Conservation (phyloP, 2,329 filamentous ascomycete species). For the Apiospora marii region DNA sequence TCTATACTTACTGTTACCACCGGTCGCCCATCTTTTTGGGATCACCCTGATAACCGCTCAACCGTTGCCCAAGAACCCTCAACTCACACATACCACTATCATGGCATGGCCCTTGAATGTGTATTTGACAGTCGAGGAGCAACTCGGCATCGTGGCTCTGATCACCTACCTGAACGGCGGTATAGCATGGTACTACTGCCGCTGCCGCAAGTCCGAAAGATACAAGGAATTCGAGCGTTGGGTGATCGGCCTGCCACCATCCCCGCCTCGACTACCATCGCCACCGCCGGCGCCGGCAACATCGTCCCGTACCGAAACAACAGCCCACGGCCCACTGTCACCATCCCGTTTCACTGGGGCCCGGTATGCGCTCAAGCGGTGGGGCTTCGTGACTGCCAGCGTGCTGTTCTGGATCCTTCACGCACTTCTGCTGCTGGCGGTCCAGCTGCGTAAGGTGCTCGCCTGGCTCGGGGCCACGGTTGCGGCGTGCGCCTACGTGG, state of each 20-base stretch:
- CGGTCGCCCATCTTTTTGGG: not conserved
- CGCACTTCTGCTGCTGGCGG: not conserved
- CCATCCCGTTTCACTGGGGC: not conserved
- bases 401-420: not conserved
- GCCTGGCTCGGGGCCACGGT: not conserved
- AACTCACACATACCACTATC: not conserved
- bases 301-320: too few species aligned
- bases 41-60: not conserved
- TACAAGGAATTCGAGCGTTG: not conserved
- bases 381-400: slow-evolving; percentile 3
- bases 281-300: not conserved
- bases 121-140: not conserved
- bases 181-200: slow-evolving; percentile 3
- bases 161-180: not conserved
- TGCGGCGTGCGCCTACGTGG: not conserved
- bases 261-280: not conserved
- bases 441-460: not conserved
- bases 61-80: not conserved
- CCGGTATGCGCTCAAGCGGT: not conserved
- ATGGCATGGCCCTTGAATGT: not conserved
- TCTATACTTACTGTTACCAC: not conserved
- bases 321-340: not conserved
- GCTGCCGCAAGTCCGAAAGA: not conserved
- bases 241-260: not conserved
- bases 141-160: not conserved